These are phyloP conservation scores for Euphrasia arctica DNA, from an alignment of 305 asterid species.

Conservation along the genomic window DNA sequence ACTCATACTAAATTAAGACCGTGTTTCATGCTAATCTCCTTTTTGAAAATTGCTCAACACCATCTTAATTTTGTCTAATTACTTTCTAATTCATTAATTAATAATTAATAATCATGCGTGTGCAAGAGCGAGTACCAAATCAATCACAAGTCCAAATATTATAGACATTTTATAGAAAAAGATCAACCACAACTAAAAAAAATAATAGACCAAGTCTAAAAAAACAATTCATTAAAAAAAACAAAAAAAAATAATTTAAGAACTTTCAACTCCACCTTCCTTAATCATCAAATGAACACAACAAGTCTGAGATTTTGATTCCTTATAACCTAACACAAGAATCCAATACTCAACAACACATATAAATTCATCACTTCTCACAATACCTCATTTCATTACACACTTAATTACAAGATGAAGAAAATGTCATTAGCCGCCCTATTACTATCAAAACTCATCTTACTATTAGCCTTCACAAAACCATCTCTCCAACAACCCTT, in stretches of 20 bases:
- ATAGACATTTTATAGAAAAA: neutral
- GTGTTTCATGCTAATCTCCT: neutral
- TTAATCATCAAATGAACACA: neutral
- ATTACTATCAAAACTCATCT: conserved; percentile 26
- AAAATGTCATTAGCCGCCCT: conserved; percentile 20
- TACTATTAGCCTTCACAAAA: conserved; percentile 35
- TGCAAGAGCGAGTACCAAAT: neutral
- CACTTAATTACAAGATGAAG: conserved; percentile 21
- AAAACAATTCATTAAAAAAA: neutral
- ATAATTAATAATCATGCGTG: neutral
- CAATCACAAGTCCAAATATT: conserved; percentile 1
- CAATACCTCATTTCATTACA: neutral
- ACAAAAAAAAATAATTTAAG: neutral
- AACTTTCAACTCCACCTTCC: conserved; percentile 2
- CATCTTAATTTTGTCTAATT: neutral
- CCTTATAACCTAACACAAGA: neutral
- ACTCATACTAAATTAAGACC: neutral
- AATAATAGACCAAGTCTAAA: neutral
- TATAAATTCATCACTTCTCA: neutral
- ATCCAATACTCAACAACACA: neutral
- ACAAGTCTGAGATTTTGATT: neutral
- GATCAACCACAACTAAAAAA: neutral
- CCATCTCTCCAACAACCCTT: conserved; percentile 42
- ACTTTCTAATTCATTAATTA: neutral
- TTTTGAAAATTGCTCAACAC: neutral